A percentile compares a stretch with the other conserved stretches of the same genome.
phyloP scores from a whole-genome alignment of 345 rosid species.

The Rhizophora mangle region DNA sequence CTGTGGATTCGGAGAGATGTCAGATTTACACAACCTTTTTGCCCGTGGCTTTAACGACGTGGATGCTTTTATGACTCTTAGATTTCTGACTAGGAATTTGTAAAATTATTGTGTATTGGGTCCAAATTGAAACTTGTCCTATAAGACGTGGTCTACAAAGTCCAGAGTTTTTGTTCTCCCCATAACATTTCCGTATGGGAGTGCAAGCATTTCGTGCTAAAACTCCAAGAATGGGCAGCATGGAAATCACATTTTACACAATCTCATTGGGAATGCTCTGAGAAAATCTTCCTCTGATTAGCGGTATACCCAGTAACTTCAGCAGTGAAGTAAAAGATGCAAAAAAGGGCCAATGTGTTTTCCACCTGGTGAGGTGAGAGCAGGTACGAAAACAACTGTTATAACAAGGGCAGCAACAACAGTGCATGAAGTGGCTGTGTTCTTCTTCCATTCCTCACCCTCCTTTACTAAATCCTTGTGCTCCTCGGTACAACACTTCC shows the following conservation, averaged over 20 bases:
- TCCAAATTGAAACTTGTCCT: too few species aligned
- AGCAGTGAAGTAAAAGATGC: background rate
- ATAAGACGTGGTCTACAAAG: too few species aligned
- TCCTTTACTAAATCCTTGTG: background rate
- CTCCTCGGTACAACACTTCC: background rate
- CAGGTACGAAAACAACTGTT: background rate
- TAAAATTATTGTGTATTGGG: too few species aligned
- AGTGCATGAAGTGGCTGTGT: background rate
- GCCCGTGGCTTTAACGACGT: too few species aligned
- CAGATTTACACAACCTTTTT: too few species aligned
- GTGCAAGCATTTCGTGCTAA: too few species aligned
- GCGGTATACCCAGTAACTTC: background rate
- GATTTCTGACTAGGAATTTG: too few species aligned
- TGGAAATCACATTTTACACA: background rate
- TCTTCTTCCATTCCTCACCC: background rate
- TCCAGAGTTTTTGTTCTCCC: too few species aligned
- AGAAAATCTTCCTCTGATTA: background rate
- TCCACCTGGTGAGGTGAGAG: background rate
- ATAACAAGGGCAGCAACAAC: constrained; percentile 6
- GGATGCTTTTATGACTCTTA: too few species aligned
- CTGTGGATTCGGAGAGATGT: too few species aligned
- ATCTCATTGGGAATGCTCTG: background rate
- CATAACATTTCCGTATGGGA: too few species aligned
- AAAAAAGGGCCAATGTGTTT: background rate
- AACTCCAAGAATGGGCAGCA: too few species aligned